phyloP scores from a whole-genome alignment of 257 asterid species.

The Fraxinus pennsylvanica region DNA sequence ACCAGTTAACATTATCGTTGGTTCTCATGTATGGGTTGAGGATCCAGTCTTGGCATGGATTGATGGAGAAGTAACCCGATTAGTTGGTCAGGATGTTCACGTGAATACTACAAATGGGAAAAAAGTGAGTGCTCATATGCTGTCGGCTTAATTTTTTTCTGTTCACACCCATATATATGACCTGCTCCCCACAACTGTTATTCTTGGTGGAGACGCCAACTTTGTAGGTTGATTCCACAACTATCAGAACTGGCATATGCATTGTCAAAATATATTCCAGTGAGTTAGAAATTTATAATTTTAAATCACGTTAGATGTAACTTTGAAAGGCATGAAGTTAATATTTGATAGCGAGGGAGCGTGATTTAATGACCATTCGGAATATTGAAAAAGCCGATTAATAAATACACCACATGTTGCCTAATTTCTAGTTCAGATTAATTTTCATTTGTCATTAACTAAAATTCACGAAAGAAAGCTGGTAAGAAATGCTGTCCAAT shows the following conservation, averaged over 20 bases:
- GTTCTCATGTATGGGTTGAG: slow-evolving; percentile 98
- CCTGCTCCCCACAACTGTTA: background rate
- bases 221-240: background rate
- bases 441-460: background rate
- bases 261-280: background rate
- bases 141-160: slow-evolving; percentile 15
- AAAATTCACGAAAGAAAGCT: background rate
- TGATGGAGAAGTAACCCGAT: slow-evolving; percentile 82
- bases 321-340: background rate
- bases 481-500: background rate
- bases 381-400: background rate
- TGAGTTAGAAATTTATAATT: background rate
- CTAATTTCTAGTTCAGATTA: background rate
- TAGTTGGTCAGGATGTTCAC: slow-evolving; percentile 84
- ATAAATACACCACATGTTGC: background rate
- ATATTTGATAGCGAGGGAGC: background rate
- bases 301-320: background rate
- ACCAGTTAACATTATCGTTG: slow-evolving; percentile 74
- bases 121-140: slow-evolving; percentile 52
- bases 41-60: slow-evolving; percentile 93
- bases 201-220: background rate
- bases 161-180: slow-evolving; percentile 7
- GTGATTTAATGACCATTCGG: background rate
- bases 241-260: background rate
- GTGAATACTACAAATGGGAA: slow-evolving; percentile 75